Base-by-base conservation (phyloP, 352 stramenopile species). In the Phytophthora fragariaefolia region DNA sequence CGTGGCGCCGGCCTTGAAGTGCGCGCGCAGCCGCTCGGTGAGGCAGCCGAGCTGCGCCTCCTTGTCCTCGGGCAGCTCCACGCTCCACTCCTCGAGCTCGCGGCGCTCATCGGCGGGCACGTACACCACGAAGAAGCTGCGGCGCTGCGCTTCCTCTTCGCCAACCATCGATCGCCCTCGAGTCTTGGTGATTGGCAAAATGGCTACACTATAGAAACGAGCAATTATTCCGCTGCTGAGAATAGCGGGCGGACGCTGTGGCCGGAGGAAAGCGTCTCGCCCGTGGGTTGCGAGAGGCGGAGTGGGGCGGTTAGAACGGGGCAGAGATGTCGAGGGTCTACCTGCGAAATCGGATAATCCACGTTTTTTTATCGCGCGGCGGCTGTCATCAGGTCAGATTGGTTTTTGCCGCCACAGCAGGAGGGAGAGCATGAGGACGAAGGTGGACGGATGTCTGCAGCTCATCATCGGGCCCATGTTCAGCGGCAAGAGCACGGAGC, bases 381-480 rank as follows among this genome's bases (percentile, higher is more conserved):
- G n/a, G n/a, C n/a, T n/a, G n/a, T n/a, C n/a, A n/a, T n/a, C n/a
- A n/a, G n/a, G n/a, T n/a, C n/a, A n/a, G n/a, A n/a, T n/a, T n/a
- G n/a, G n/a, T 45, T 59, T 4, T 54, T 46, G 24, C 42, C 55
- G 20, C 24, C 40, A 48, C 18, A 28, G 17, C 7, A 42, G 18
- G 24, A 34, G 17, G 10, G 2, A 75, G 52, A 46, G 47, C 63
- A 81, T 77, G 63, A 62, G 64, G 69, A 66, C 66, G 63, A 68
- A 64, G 28, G 66, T 87, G 20, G 73, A 77, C 27, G 85, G 87
- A 38, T 73, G 87, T 61, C 59, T 96, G 56, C 83, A 96, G 69
- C 80, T 96, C 32, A 95, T 96, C 52, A 80, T 96, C 36, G 88
- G 88, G 6, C 86, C 88, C 54, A 96, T 96, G 88, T 96, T 95